These are phyloP conservation scores for Cladophialophora immunda DNA, from an alignment of 2,329 filamentous ascomycete genomes.

Conservation along the genomic window DNA sequence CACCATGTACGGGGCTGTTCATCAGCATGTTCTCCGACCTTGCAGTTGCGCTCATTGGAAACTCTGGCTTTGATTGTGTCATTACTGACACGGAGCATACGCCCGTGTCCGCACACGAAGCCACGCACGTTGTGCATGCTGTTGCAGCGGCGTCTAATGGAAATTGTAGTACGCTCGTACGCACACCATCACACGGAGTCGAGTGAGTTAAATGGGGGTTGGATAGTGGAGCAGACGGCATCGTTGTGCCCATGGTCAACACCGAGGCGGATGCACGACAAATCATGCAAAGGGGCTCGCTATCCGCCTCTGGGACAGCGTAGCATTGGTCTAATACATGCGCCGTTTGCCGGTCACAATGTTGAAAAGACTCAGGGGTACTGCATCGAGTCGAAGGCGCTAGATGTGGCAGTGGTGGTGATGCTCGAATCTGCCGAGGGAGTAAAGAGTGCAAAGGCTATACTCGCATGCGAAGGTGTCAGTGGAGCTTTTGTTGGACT, in stretches of 20 bases:
- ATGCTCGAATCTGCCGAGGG: slow-evolving; percentile 25
- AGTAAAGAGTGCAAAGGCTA: slow-evolving; percentile 20
- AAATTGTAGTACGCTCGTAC: slow-evolving; percentile 51
- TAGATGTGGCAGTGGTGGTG: slow-evolving; percentile 11
- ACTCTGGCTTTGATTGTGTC: slow-evolving; percentile 59
- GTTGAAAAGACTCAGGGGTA: background rate
- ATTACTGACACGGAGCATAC: slow-evolving; percentile 64
- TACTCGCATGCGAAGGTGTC: slow-evolving; percentile 20
- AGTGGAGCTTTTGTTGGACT: slow-evolving; percentile 22
- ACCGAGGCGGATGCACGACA: slow-evolving; percentile 60
- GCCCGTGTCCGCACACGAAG: slow-evolving; percentile 58
- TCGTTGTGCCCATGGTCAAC: slow-evolving; percentile 63
- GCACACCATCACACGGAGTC: slow-evolving; percentile 63
- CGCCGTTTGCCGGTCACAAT: slow-evolving; percentile 10
- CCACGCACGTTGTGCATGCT: slow-evolving; percentile 50
- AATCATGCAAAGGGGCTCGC: slow-evolving; percentile 61
- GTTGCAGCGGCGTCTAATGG: slow-evolving; percentile 48
- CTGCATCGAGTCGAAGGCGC: slow-evolving; percentile 5
- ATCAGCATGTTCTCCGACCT: too few species aligned
- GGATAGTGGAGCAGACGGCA: slow-evolving; percentile 66
- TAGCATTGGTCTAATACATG: slow-evolving; percentile 55
- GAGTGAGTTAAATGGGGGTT: slow-evolving; percentile 70
- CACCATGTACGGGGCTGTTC: too few species aligned
- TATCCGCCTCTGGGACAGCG: slow-evolving; percentile 63
- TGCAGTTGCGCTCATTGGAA: too few species aligned